Base-by-base conservation (phyloP, 1,284 basidiomycete genomes). In the Agaricales sp. region DNA sequence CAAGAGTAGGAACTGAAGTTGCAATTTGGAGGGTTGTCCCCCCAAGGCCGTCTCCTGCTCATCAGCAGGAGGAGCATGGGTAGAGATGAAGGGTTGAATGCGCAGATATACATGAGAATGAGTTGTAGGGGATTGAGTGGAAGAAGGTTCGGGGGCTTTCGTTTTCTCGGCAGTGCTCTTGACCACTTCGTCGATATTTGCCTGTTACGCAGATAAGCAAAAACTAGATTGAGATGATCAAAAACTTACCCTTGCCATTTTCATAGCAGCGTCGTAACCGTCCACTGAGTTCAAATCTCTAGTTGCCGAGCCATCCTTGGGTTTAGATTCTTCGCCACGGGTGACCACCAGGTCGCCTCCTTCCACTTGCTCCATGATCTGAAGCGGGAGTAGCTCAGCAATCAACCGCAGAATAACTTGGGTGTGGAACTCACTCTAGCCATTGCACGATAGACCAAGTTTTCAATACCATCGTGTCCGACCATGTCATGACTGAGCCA, bases 401-500 rank as follows among this genome's bases (percentile, higher is more conserved):
- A 20, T 35, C 19, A 45, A 37, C 14, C 4, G n/a, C 46, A 24
- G 23, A 23, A 41, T 24, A 4, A 45, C 43, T 45, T 30, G 18
- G 43, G 23, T 14, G 13, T 20, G 46, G 35, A 21, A 63, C 82
- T 50, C 59, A 91, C 90, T 61, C 82, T 75, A 22, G 87, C 69
- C 30, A 94, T 69, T 1, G 90, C 82, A 38, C 85, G 80, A 67
- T 97, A 99, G 11, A 94, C 90, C n/a, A 99, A 77, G n/a, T 83
- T 78, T 64, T 97, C 93, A 44, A 99, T 80, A 13, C 95, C 96
- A 49, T 94, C 92, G 61, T 96, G 97, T 12, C 96, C 95, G 52
- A 80, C 72, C 93, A 99, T 95, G 57, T 95, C 93, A 68, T 99
- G 94, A 56, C 87, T 87, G 35, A 99, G 72, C 81, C 90, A 93